These are phyloP conservation scores for Graphilbum fragrans DNA, from an alignment of 2,329 filamentous ascomycete genomes.

Conservation along the genomic window DNA sequence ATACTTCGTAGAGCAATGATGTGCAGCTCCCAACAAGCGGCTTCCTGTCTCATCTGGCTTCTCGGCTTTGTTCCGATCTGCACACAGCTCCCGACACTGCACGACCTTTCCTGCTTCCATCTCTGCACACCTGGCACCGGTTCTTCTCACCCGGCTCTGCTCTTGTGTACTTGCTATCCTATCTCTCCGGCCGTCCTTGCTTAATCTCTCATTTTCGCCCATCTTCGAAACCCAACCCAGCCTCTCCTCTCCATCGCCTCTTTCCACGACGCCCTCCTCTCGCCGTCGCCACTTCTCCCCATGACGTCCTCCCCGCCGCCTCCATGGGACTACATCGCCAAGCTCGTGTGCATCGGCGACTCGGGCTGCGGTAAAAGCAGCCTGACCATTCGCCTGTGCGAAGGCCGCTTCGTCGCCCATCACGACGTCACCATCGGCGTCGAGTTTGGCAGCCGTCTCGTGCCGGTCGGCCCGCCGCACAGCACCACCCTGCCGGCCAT, in stretches of 20 bases:
- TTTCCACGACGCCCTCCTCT: background rate
- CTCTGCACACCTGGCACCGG: too few species aligned
- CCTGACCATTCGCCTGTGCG: slow-evolving; percentile 88
- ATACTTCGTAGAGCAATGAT: too few species aligned
- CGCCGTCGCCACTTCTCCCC: slow-evolving; percentile 6
- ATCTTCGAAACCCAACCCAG: too few species aligned
- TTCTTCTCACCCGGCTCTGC: too few species aligned
- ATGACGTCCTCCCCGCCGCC: slow-evolving; percentile 38
- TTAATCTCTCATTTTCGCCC: too few species aligned
- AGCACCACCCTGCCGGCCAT: slow-evolving; percentile 21
- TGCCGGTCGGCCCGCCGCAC: slow-evolving; percentile 78
- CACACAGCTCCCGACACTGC: too few species aligned
- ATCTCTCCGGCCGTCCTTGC: too few species aligned
- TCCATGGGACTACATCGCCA: slow-evolving; percentile 97
- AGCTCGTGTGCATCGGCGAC: slow-evolving; percentile 95
- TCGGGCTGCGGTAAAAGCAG: slow-evolving; percentile 92
- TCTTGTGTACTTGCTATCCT: too few species aligned
- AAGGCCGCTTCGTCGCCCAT: slow-evolving; percentile 85
- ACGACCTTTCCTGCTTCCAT: too few species aligned
- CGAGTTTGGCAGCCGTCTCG: slow-evolving; percentile 87
- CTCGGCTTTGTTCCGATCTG: too few species aligned
- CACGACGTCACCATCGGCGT: slow-evolving; percentile 97
- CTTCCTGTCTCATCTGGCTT: too few species aligned
- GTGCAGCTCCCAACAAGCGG: too few species aligned
- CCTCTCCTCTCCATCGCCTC: background rate